A percentile compares a stretch with the other conserved stretches of the same genome.
Conservation (phyloP, 2,329 filamentous ascomycete species). For the Aspergillus eucalypticola region DNA sequence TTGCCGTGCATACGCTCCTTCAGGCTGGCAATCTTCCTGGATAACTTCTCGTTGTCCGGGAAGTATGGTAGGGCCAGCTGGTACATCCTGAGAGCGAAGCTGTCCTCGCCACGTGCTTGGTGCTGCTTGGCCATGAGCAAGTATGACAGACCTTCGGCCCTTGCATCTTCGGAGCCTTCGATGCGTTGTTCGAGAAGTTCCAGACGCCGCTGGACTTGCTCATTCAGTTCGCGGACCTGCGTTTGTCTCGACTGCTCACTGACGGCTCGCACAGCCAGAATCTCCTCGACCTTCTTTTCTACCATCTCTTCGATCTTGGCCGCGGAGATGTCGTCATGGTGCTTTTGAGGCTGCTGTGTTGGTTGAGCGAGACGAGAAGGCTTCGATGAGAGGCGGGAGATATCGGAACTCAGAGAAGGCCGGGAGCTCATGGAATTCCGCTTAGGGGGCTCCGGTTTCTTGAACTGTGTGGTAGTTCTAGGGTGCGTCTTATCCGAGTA, state of each 20-base stretch:
- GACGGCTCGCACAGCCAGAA: slow-evolving; percentile 72
- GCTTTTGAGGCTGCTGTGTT: slow-evolving; percentile 32
- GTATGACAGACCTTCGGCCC: slow-evolving; percentile 79
- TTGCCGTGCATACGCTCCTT: slow-evolving; percentile 51
- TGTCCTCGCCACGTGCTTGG: slow-evolving; percentile 77
- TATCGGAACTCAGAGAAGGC: slow-evolving; percentile 39
- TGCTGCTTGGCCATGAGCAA: slow-evolving; percentile 91
- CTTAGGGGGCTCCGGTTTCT: slow-evolving; percentile 47
- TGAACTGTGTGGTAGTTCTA: slow-evolving; percentile 46
- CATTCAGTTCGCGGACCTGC: slow-evolving; percentile 61
- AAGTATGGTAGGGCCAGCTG: slow-evolving; percentile 82
- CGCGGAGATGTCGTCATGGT: slow-evolving; percentile 60
- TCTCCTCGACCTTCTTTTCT: slow-evolving; percentile 86
- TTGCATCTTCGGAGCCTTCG: slow-evolving; percentile 71
- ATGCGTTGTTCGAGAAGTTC: slow-evolving; percentile 86
- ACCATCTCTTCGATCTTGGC: slow-evolving; percentile 88
- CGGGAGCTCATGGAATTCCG: slow-evolving; percentile 43
- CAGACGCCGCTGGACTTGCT: slow-evolving; percentile 76
- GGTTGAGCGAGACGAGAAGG: slow-evolving; percentile 39
- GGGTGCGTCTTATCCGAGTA: slow-evolving; percentile 68
- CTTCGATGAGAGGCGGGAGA: slow-evolving; percentile 51
- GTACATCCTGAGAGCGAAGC: slow-evolving; percentile 79
- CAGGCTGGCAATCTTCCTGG: slow-evolving; percentile 56
- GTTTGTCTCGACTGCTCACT: slow-evolving; percentile 54
- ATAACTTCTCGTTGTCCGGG: slow-evolving; percentile 77